phyloP scores from a whole-genome alignment of 1,284 basidiomycete genomes.

The Moesziomyces antarcticus region DNA sequence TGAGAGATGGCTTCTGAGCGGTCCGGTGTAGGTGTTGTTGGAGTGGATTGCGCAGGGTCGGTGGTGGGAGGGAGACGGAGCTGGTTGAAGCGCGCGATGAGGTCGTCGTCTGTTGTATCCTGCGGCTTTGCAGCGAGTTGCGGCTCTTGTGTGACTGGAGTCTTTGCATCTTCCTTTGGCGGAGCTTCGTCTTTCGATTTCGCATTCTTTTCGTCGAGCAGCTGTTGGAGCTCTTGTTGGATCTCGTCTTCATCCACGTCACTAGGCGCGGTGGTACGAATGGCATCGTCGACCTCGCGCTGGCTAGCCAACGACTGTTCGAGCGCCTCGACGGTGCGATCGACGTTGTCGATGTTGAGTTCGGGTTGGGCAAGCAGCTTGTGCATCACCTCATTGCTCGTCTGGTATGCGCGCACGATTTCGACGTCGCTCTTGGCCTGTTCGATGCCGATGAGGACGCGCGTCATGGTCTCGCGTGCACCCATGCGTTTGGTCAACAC shows the following conservation, averaged over 20 bases:
- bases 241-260: constrained; percentile 65
- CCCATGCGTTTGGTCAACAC: constrained; percentile 79
- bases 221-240: constrained; percentile 32
- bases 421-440: constrained; percentile 87
- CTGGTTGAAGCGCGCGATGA: neutral
- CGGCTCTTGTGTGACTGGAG: too few relatives aligned
- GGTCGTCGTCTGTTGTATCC: neutral
- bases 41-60: neutral
- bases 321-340: constrained; percentile 86
- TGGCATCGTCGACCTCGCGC: constrained; percentile 81
- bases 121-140: neutral
- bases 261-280: constrained; percentile 69
- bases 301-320: constrained; percentile 83
- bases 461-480: constrained; percentile 79
- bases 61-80: neutral
- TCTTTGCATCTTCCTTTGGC: too few relatives aligned
- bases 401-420: constrained; percentile 87
- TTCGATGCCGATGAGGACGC: constrained; percentile 84
- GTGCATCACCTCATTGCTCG: constrained; percentile 80
- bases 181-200: neutral
- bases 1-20: neutral
- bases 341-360: constrained; percentile 80
- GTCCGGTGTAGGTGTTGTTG: neutral
- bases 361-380: constrained; percentile 81
- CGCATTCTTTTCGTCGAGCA: neutral